Base-by-base conservation (phyloP, 1,284 basidiomycete genomes). In the Cronartium ribicola region DNA sequence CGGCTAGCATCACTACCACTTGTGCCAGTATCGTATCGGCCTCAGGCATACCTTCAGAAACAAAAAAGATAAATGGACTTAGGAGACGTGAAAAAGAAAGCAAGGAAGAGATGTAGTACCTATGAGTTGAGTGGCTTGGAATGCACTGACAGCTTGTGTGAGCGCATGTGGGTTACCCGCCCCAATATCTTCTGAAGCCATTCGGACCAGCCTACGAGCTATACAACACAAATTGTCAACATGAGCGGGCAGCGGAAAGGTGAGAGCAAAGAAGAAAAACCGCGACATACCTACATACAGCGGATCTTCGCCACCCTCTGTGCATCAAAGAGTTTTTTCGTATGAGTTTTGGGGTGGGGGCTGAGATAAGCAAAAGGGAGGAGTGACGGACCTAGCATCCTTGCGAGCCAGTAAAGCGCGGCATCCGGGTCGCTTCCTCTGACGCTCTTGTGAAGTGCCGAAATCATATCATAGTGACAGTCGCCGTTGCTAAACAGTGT, bases 241-340 rank as follows among this genome's bases (percentile, higher is more conserved):
- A 36, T 29, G 29, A 29, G 29, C 29, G 29, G 29, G 29, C 8
- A 13, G 37, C 51, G 64, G 48, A 66, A 46, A 65, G 22, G 36
- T 62, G 43, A 37, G 80, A 85, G 29, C 29, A 29, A 2, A 29
- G 29, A 29, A 29, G 75, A 89, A 89, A 71, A 92, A 81, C 20
- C 89, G 88, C 10, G 92, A 83, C 0, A 89, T 90, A 61, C 89
- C 90, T 76, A 94, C 87, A 79, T 89, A 95, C 46, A 93, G 80
- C 2, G 93, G 90, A 81, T 95, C 93, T 80, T 95, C 92, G 11
- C 91, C 92, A n/a, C 87, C 89, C 62, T 84, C 85, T 44, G 91
- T 83, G 90, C 14, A 20, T 57, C 40, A 59, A 48, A 39, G 2
- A 48, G 22, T 76, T 80, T 76, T 73, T 82, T 82, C 83, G 85